Evolutionary conservation across 176 grass and related monocot species (phyloP).

Genomic region (Avena atlantica): DNA sequence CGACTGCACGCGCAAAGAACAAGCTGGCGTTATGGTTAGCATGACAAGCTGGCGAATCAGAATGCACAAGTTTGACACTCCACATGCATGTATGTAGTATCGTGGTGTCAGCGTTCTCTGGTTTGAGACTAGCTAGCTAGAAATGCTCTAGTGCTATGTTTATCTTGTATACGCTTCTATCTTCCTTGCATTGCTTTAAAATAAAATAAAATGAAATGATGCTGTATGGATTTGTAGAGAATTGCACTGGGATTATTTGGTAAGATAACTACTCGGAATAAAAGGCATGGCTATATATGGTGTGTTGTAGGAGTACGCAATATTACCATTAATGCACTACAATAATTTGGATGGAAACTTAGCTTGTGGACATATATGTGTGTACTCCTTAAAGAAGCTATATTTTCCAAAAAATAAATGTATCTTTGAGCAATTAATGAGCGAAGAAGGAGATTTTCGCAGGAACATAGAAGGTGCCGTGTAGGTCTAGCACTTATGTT

Average conservation of each 20-base stretch:
- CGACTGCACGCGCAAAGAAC: slow-evolving; percentile 3
- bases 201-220: neutral
- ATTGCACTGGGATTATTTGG: neutral
- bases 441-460: neutral
- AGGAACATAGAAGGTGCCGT: neutral
- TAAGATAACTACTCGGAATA: neutral
- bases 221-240: neutral
- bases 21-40: neutral
- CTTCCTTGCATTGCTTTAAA: neutral
- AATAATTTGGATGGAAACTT: neutral
- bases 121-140: neutral
- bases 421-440: too few species aligned
- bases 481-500: neutral
- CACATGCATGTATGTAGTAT: neutral
- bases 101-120: neutral
- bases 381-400: neutral
- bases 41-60: slow-evolving; percentile 14
- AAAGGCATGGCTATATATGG: neutral
- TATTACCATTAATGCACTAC: neutral
- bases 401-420: neutral
- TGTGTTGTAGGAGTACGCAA: neutral
- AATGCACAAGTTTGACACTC: neutral
- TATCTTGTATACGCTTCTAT: neutral
- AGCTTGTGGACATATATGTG: neutral
- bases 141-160: neutral